Conservation (phyloP, 331 rosid genomes). For the Saraca asoca region DNA sequence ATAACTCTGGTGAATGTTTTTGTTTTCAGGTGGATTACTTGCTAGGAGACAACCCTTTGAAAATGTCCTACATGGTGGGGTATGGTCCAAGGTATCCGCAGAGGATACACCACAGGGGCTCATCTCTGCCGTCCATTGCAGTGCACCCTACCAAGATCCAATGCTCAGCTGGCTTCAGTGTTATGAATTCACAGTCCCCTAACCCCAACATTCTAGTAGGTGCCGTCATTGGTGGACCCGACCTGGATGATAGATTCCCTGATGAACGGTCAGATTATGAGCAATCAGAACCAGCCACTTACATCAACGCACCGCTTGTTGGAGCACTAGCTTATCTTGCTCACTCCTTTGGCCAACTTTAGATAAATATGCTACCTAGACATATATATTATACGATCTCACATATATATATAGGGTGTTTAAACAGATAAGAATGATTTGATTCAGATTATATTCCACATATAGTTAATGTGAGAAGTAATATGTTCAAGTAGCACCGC, state of each 20-base stretch:
- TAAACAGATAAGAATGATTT: too few relatives aligned
- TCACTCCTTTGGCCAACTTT: slow-evolving; percentile 77
- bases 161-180: slow-evolving; percentile 76
- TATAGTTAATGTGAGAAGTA: too few relatives aligned
- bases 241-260: slow-evolving; percentile 66
- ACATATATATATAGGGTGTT: too few relatives aligned
- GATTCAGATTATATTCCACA: too few relatives aligned
- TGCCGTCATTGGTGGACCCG: slow-evolving; percentile 91
- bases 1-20: not conserved
- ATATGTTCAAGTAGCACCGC: too few relatives aligned
- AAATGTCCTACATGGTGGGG: slow-evolving; percentile 97
- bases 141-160: slow-evolving; percentile 83
- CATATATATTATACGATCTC: too few relatives aligned
- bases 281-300: slow-evolving; percentile 93
- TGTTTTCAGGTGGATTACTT: slow-evolving; percentile 80
- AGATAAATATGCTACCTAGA: not conserved
- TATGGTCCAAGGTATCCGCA: slow-evolving; percentile 76
- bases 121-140: slow-evolving; percentile 71
- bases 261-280: slow-evolving; percentile 83
- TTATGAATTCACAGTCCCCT: slow-evolving; percentile 72
- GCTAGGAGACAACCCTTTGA: slow-evolving; percentile 84
- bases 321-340: slow-evolving; percentile 88
- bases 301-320: slow-evolving; percentile 83
- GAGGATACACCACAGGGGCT: slow-evolving; percentile 91
- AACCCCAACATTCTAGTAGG: slow-evolving; percentile 81